Evolutionary conservation across 73 alveolate species (phyloP).

Genomic region (Stentor coeruleus): DNA sequence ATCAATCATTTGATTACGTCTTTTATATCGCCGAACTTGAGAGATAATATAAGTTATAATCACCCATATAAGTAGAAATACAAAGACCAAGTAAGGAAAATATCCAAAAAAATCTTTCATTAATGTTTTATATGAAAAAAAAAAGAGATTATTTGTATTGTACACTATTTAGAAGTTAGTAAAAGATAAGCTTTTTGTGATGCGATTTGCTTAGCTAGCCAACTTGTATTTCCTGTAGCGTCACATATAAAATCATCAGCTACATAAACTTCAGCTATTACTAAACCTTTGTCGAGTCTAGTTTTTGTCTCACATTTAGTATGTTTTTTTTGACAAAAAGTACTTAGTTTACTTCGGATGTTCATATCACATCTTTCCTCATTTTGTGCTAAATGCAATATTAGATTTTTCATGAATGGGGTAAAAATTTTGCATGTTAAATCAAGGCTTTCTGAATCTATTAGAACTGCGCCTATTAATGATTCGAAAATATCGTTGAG

Average conservation of each 20-base stretch:
- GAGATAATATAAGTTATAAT: not conserved
- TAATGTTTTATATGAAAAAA: not conserved
- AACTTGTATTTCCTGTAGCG: not conserved
- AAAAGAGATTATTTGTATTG: not conserved
- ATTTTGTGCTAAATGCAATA: not conserved
- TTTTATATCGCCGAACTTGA: not conserved
- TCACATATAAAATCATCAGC: not conserved
- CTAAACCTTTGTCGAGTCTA: not conserved
- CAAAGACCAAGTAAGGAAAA: constrained; percentile 9
- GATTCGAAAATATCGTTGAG: constrained; percentile 44
- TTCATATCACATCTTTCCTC: not conserved
- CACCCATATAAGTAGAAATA: not conserved
- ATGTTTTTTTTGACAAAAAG: not conserved
- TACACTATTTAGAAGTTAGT: no score
- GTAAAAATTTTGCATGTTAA: not conserved
- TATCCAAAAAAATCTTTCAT: not conserved
- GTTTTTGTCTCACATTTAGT: not conserved
- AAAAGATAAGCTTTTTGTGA: constrained; percentile 1
- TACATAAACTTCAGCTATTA: not conserved
- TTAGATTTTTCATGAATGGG: not conserved
- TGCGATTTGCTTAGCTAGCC: constrained; percentile 15
- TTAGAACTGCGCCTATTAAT: constrained; percentile 43
- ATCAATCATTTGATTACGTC: not conserved
- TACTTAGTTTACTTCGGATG: not conserved
- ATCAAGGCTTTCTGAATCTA: constrained; percentile 24